Base-by-base conservation (phyloP, 1,284 basidiomycete species). In the Cutaneotrichosporon mucoides region DNA sequence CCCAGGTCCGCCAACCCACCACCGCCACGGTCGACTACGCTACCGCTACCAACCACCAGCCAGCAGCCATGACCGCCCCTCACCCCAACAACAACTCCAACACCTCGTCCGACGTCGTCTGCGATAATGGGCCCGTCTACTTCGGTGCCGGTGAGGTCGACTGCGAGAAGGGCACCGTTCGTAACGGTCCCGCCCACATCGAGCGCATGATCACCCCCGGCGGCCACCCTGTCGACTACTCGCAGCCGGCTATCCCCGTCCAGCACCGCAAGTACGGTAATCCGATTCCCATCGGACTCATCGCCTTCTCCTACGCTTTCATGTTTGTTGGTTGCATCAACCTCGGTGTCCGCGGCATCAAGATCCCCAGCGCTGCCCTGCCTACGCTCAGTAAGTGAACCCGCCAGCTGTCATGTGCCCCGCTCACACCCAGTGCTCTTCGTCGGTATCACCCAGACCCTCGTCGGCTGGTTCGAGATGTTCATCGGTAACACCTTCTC, bases 401-500 rank as follows among this genome's bases (percentile, higher is more conserved):
- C 2, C 33, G 12, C n/a, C 3, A 8, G 7, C 3, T 35, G 10
- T 9, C 1, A 5, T 13, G 13, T 12, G n/a, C 42, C 16, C 48
- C 41, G 4, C 52, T 54, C 12, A 44, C 49, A 12, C 10, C 3
- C 35, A 53, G 52, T 60, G 60, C 53, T 64, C 50, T 57, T 64
- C 45, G 50, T 61, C 41, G 62, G 62, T 10, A 54, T 64, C 48
- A 61, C 62, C 16, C 62, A 64, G 59, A 61, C 62, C 1, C 57
- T 64, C 34, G 53, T 52, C 44, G 62, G 62, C 44, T 64, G 62
- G 62, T 64, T 64, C 36, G 62, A 64, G 57, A 64, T 64, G 62
- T 64, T 64, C 53, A 60, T 64, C 59, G 62, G 62, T 5, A 64
- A 64, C 62, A 64, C 62, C 16, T 64, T 57, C 55, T 64, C 62